phyloP scores from a whole-genome alignment of 2,329 filamentous ascomycete species.

The Penicillium sp. region DNA sequence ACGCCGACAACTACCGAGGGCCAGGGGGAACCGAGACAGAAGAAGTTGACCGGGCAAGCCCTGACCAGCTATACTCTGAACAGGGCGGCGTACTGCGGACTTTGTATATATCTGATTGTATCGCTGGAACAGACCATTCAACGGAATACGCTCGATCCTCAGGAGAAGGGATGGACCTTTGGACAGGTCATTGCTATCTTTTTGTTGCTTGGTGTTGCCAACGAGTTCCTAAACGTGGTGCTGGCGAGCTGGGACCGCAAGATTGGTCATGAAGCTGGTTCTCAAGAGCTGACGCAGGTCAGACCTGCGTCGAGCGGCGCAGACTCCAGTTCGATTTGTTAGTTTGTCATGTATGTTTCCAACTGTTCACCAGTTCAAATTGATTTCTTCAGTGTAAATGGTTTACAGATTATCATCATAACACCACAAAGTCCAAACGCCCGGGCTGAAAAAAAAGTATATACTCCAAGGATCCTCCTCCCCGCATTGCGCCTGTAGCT shows the following conservation, averaged over 20 bases:
- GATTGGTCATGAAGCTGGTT: not conserved
- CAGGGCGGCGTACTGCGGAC: constrained; percentile 14
- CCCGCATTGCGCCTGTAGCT: not conserved
- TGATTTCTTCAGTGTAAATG: not conserved
- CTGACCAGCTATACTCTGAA: constrained; percentile 16
- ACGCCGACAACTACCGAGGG: not conserved
- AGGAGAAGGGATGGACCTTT: constrained; percentile 21
- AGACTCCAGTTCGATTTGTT: constrained; percentile 5
- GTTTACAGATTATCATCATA: not conserved
- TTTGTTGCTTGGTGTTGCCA: constrained; percentile 19
- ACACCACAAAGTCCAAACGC: not conserved
- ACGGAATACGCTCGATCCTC: constrained; percentile 15
- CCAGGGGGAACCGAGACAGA: not conserved
- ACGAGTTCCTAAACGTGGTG: constrained; percentile 21
- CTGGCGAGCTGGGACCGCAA: constrained; percentile 20
- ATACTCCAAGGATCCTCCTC: not conserved
- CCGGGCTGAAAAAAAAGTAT: not conserved
- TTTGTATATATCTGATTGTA: constrained; percentile 22
- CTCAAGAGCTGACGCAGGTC: constrained; percentile 10
- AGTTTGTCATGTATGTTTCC: not conserved
- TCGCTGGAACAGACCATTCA: constrained; percentile 23
- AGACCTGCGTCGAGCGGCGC: constrained; percentile 4
- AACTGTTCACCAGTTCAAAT: not conserved
- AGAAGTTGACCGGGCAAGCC: constrained; percentile 9
- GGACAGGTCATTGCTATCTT: constrained; percentile 24